Conservation (phyloP, 2,329 filamentous ascomycete species). For the Acephala macrosclerotiorum region DNA sequence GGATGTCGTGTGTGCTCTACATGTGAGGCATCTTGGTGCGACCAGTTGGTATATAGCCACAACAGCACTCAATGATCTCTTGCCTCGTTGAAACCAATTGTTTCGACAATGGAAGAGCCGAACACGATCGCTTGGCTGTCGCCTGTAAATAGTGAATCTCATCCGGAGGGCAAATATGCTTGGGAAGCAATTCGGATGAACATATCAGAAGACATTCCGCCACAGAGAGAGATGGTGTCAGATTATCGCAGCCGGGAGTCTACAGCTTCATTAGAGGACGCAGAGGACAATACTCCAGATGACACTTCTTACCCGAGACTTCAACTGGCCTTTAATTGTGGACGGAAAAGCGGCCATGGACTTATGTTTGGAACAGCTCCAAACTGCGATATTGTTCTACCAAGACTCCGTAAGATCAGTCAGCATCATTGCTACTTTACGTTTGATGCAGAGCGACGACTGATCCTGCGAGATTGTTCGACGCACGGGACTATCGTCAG, state of each 20-base stretch:
- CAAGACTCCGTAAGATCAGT: background rate
- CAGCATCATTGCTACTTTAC: constrained; percentile 17
- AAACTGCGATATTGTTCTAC: background rate
- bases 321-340: background rate
- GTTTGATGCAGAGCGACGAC: constrained; percentile 27
- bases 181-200: background rate
- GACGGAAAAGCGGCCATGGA: background rate
- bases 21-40: too few relatives aligned
- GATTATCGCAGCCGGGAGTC: constrained; percentile 9
- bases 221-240: background rate
- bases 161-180: background rate
- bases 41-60: background rate
- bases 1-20: too few relatives aligned
- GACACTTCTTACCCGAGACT: background rate
- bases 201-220: background rate
- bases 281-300: background rate
- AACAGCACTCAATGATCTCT: background rate
- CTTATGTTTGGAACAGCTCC: background rate
- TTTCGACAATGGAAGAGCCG: constrained; percentile 7
- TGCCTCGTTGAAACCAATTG: background rate
- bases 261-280: constrained; percentile 2
- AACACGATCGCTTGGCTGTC: constrained; percentile 4
- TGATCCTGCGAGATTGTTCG: constrained; percentile 25
- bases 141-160: background rate
- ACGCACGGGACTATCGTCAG: constrained; percentile 21